Base-by-base conservation (phyloP, 768 basidiomycete genomes). In the Tylopilus felleus region DNA sequence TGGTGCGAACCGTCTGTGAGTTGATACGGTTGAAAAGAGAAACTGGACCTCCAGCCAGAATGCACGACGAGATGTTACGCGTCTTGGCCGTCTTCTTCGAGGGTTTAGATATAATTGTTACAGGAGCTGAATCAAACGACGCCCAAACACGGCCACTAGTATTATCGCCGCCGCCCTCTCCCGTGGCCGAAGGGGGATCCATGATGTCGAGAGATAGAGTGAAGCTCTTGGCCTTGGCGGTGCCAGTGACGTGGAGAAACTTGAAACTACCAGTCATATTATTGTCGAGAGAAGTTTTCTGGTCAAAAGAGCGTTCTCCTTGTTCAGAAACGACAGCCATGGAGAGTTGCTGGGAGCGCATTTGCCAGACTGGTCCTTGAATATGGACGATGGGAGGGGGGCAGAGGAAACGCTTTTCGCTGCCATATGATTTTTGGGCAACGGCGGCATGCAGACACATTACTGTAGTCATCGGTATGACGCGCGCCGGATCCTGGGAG, bases 21-120 rank as follows among this genome's bases (percentile, higher is more conserved):
- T 96, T 94, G 79, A 98, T 93, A 65, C 94, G 88, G 70, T 94
- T 93, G 80, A 94, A 96, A 44, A 98, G 81, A 49, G 92, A 91
- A 47, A 98, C 90, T 33, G 92, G 88, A 21, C 91, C 89, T 45
- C 90, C 88, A 27, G 87, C 88, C 51, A 93, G 80, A 70, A 97
- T 93, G 75, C 93, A 95, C 21, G 86, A 92, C 41, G 86, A 88
- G 66, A 89, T 88, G 75, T 90, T 87, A 74, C 93, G 87, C 63
- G 93, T 93, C 76, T 95, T 96, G 53, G 91, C 91, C 10, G 93
- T 96, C 79, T 94, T 95, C 81, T 95, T 95, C 55, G 93, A 94
- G 31, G 94, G 94, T 71, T 97, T 97, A 65, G 94, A 95, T 65
- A 98, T 94, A 73, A 97, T 93, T 43, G 89, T 87, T 63, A 98